Evolutionary conservation across 148 eudicot species (phyloP).

Genomic region (Nyssa sinensis): DNA sequence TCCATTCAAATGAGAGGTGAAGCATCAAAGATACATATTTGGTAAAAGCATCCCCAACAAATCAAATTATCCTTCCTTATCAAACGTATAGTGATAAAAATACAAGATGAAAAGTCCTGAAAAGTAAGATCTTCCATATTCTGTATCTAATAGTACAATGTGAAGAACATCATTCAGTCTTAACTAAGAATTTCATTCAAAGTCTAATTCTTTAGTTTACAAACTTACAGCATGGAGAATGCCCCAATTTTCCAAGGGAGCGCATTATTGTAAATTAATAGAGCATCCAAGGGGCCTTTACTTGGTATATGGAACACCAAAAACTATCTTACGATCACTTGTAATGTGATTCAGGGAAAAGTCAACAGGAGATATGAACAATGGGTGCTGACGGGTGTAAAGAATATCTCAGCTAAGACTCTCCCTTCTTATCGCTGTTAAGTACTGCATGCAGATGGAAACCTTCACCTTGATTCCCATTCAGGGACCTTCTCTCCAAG

Average conservation of each 20-base stretch:
- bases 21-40: too few relatives aligned
- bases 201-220: too few relatives aligned
- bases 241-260: not conserved
- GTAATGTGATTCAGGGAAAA: not conserved
- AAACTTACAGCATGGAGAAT: not conserved
- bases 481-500: slow-evolving; percentile 71
- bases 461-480: slow-evolving; percentile 89
- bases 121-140: too few relatives aligned
- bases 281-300: not conserved
- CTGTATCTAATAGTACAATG: not conserved
- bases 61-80: too few relatives aligned
- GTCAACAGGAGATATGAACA: slow-evolving; percentile 7
- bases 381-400: not conserved
- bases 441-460: slow-evolving; percentile 62
- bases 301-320: not conserved
- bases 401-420: slow-evolving; percentile 4
- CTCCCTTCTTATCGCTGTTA: slow-evolving; percentile 37
- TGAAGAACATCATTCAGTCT: not conserved
- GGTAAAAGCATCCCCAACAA: too few relatives aligned
- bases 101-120: too few relatives aligned
- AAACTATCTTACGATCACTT: not conserved
- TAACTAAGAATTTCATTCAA: not conserved
- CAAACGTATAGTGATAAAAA: too few relatives aligned
- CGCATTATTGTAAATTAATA: too few relatives aligned
- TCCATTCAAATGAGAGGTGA: too few relatives aligned